Base-by-base conservation (phyloP, 2,329 filamentous ascomycete species). In the Xylariaceae sp. region DNA sequence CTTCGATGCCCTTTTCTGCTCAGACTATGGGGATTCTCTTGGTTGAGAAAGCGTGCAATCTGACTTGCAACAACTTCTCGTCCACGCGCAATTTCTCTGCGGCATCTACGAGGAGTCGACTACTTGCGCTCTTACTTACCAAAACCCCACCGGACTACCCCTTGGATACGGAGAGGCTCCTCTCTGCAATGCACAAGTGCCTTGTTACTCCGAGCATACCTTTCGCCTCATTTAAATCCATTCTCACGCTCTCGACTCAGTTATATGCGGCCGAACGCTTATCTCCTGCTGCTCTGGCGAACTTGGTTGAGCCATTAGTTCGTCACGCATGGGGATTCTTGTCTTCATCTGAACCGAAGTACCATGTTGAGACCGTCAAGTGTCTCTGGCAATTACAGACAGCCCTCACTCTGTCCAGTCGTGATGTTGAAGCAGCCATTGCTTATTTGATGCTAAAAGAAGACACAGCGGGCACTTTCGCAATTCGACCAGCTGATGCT, bases 311-410 rank as follows among this genome's bases (percentile, higher is more conserved):
- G 14, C 69, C 75, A 18, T 63, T 96, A 15, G 78, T 92, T 12
- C 67, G 67, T 2, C 73, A 80, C 36, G 70, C 90, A 0, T 98
- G 92, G 92, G 58, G 65, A 5, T 87, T 85, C 50, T 62, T 98
- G 24, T 84, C 87, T 1, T 80, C 85, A n/a, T 70, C 79, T 10
- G 80, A 81, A 42, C 88, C 89, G 0, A 94, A 94, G 53, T 93
- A 90, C 46, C 92, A 96, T 52, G 89, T 98, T 19, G 93, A 98
- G 61, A 81, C 88, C 13, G 85, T 93, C 7, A 78, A 84, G 37
- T 82, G 79, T 46, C 64, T 98, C 24, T 94, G 92, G 85, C 78
- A 87, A 44, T 64, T 98, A 32, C 88, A 96, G 47, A 75, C 71
- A 16, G 72, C 78, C 1, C 71, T 94, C 10, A 75, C 80, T 2